Evolutionary conservation across 2,329 filamentous ascomycete species (phyloP).

Genomic region (Sporothrix brasiliensis): DNA sequence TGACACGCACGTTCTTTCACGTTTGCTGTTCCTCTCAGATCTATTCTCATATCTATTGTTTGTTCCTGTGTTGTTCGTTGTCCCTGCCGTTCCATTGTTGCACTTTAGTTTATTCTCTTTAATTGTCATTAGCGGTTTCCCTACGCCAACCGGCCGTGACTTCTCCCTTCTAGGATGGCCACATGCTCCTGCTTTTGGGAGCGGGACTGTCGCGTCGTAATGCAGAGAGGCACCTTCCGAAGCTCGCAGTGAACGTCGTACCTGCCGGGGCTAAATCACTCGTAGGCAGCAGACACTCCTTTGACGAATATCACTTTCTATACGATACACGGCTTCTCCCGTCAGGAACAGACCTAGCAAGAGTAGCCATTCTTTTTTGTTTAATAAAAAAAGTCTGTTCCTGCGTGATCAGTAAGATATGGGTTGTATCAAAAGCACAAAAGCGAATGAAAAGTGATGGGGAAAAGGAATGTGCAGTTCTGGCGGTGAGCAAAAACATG

Average conservation of each 20-base stretch:
- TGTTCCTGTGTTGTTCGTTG: not conserved
- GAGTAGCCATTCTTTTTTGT: not conserved
- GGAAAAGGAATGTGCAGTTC: conserved; percentile 16
- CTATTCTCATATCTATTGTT: not conserved
- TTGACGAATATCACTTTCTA: conserved; percentile 4
- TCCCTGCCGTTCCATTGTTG: not conserved
- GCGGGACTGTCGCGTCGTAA: conserved; percentile 14
- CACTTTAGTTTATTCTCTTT: not conserved
- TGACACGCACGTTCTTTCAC: not conserved
- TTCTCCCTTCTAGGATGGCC: not conserved
- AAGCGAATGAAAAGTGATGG: not conserved
- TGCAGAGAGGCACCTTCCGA: not conserved
- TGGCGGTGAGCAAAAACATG: conserved; percentile 17
- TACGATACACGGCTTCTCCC: not conserved
- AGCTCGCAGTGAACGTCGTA: not conserved
- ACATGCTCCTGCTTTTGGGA: not conserved
- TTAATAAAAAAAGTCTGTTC: not conserved
- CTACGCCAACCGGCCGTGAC: not conserved
- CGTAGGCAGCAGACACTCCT: not conserved
- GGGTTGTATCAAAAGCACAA: not conserved
- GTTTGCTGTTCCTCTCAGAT: not conserved
- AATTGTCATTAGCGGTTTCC: not conserved
- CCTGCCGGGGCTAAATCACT: conserved; percentile 4
- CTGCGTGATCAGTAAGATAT: conserved; percentile 13
- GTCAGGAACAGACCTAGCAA: not conserved